Conservation (phyloP, 331 rosid genomes). For the Rhamnella rubrinervis region DNA sequence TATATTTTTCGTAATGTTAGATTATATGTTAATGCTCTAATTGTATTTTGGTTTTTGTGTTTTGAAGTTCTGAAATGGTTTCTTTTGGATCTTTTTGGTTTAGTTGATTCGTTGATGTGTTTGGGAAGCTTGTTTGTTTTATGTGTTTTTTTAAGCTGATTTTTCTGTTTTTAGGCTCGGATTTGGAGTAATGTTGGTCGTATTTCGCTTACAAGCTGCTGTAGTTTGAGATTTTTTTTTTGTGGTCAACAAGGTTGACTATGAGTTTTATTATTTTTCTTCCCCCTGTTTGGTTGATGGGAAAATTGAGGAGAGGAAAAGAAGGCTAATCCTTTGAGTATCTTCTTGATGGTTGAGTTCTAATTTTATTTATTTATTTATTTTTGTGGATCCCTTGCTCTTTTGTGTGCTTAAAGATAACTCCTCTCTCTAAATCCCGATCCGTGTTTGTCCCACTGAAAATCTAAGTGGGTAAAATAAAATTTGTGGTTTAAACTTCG, state of each 20-base stretch:
- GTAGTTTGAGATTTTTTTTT: neutral
- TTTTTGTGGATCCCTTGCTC: neutral
- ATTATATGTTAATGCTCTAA: neutral
- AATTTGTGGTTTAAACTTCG: neutral
- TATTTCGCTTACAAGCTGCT: neutral
- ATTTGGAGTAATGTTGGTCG: conserved; percentile 18
- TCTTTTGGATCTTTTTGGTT: conserved; percentile 32
- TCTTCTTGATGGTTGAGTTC: neutral
- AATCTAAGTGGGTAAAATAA: neutral
- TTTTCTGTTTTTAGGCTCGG: conserved; percentile 9
- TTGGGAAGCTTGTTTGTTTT: neutral
- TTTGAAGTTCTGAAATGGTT: conserved; percentile 14
- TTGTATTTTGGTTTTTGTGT: neutral
- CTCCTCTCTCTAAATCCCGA: neutral
- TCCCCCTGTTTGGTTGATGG: neutral
- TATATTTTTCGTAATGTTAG: neutral
- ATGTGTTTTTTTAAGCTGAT: neutral
- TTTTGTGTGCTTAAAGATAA: neutral
- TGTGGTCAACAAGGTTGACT: conserved; percentile 13
- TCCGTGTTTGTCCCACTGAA: neutral
- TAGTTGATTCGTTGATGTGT: neutral
- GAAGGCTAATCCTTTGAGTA: too few species aligned
- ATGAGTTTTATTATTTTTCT: conserved; percentile 1
- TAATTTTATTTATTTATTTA: neutral
- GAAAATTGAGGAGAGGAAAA: neutral